Base-by-base conservation (phyloP, 345 rosid genomes). In the Heritiera littoralis region DNA sequence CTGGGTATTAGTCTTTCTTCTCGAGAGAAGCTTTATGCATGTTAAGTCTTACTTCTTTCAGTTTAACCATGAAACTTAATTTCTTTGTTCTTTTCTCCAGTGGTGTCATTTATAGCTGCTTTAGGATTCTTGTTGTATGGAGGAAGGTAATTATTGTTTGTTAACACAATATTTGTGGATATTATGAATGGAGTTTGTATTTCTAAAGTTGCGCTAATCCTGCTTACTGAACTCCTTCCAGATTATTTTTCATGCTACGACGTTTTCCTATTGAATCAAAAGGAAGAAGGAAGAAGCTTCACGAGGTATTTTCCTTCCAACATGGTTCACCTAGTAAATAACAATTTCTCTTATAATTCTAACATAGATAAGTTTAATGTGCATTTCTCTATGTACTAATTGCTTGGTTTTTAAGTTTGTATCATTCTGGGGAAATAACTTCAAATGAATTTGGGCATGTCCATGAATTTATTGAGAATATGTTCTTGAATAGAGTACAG, bases 261-360 rank as follows among this genome's bases (percentile, higher is more conserved):
- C 92, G 98, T 75, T 94, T 94, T 81, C 98, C 99, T 32, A 94
- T 97, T 48, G 99, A 94, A 86, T 97, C 99, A 45, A 97, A 92
- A 89, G 98, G 98, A 80, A 90, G 98, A 90, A 88, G 98, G 87
- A 97, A 94, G 90, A 97, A 97, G 79, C 98, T 97, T 78, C 92
- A 90, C 23, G 99, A 97, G 98, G 99, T 97, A 85, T 75, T 78
- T 72, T 46, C 51, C 30, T 64, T 12, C 61, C 72, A 32, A 32
- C 10, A 32, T 45, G 64, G 12, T 74, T 64, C 60, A 28, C 54
- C 65, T 23, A 63, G n/a, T 63, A 38, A 54, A 43, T 35, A 71
- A 1, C 45, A 38, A 52, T 15, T 54, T 54, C 58, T 54, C 15
- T 54, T 54, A 5, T 54, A 54, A 54, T 72, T 46, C 17, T 28